Evolutionary conservation across 2,329 filamentous ascomycete genomes (phyloP).

Genomic region (Fusarium sarcochroum): DNA sequence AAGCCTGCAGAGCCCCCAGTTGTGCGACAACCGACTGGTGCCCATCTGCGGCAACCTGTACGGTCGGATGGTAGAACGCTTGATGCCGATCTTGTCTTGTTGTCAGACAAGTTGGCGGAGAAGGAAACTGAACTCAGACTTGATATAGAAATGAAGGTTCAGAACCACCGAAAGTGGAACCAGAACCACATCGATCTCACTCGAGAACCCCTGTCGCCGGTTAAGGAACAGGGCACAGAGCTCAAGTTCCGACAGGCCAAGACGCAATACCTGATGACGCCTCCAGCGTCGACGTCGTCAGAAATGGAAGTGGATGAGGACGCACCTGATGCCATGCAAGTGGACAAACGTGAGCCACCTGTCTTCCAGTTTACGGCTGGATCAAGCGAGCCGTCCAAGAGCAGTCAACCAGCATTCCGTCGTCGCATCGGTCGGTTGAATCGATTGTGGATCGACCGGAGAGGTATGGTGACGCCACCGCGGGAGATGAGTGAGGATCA

Average conservation of each 20-base stretch:
- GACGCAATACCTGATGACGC: slow-evolving; percentile 78
- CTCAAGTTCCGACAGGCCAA: slow-evolving; percentile 79
- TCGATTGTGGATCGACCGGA: slow-evolving; percentile 89
- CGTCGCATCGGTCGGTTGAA: slow-evolving; percentile 88
- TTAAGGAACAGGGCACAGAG: slow-evolving; percentile 73
- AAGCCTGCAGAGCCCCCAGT: slow-evolving; percentile 72
- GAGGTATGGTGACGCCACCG: slow-evolving; percentile 70
- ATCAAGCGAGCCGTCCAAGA: slow-evolving; percentile 57
- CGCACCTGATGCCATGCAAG: slow-evolving; percentile 59
- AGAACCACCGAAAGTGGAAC: slow-evolving; percentile 94
- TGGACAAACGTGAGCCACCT: slow-evolving; percentile 53
- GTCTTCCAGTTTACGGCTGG: slow-evolving; percentile 64
- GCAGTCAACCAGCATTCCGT: slow-evolving; percentile 77
- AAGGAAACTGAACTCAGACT: slow-evolving; percentile 84
- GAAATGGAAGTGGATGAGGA: slow-evolving; percentile 71
- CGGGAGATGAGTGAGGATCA: slow-evolving; percentile 61
- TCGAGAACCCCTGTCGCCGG: slow-evolving; percentile 84
- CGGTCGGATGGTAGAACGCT: slow-evolving; percentile 78
- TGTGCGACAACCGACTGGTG: slow-evolving; percentile 72
- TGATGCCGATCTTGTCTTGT: slow-evolving; percentile 82
- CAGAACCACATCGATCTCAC: slow-evolving; percentile 90
- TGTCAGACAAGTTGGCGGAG: slow-evolving; percentile 84
- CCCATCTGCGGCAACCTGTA: slow-evolving; percentile 77
- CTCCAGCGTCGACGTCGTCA: slow-evolving; percentile 69
- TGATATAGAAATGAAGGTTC: slow-evolving; percentile 88